These are phyloP conservation scores for Murraya koenigii DNA, from an alignment of 345 rosid species.

Conservation along the genomic window DNA sequence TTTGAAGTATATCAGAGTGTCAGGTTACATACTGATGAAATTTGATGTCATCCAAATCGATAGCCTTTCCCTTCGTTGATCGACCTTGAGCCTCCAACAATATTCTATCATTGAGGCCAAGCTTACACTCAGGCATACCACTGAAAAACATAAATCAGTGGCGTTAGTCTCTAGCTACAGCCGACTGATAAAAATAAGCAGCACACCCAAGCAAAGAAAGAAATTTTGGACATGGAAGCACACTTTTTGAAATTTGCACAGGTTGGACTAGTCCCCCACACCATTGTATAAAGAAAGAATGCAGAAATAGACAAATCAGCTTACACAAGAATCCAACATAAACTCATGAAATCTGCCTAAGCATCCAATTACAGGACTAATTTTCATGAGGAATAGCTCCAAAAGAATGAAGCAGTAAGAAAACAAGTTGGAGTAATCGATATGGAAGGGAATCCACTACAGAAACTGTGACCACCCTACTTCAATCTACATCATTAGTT, in stretches of 20 bases:
- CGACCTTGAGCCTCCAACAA: conserved; percentile 96
- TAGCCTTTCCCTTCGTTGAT: conserved; percentile 90
- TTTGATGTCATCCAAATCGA: conserved; percentile 95
- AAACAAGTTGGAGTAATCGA: conserved; percentile 2
- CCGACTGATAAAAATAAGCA: conserved; percentile 6
- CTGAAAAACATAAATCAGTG: conserved; percentile 35
- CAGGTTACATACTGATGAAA: conserved; percentile 75
- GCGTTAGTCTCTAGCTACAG: not conserved
- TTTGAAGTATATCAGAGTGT: conserved; percentile 8
- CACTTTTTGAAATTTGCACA: not conserved
- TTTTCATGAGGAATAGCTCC: not conserved
- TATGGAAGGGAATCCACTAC: not conserved
- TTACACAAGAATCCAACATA: not conserved
- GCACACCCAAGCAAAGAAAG: not conserved
- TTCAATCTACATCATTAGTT: not conserved
- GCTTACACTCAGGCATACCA: conserved; percentile 99
- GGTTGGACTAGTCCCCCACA: not conserved
- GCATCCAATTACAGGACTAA: not conserved
- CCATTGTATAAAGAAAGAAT: not conserved
- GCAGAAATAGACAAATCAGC: not conserved
- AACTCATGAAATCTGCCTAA: not conserved
- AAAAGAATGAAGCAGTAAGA: not conserved
- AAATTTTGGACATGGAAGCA: conserved; percentile 1
- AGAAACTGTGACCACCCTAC: not conserved
- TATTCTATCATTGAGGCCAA: conserved; percentile 93